Evolutionary conservation across 2,329 filamentous ascomycete genomes (phyloP).

Genomic region (Penicillium sp.): DNA sequence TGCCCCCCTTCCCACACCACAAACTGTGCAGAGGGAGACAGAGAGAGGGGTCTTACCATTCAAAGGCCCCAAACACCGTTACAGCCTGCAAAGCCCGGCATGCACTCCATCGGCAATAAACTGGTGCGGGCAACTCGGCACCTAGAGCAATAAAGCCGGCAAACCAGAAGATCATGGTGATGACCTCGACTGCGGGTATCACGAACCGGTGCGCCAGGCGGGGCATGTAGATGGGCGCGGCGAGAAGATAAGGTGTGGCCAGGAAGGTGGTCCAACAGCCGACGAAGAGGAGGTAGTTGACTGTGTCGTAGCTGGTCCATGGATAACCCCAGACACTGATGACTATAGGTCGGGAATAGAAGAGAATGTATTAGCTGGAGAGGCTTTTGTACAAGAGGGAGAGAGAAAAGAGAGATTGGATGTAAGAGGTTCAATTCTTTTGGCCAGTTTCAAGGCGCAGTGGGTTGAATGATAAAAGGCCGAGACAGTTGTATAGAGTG

Average conservation of each 20-base stretch:
- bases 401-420: not conserved
- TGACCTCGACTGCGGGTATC: conserved; percentile 60
- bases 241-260: conserved; percentile 60
- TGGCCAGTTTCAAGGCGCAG: too few relatives aligned
- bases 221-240: conserved; percentile 60
- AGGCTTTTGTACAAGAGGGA: too few relatives aligned
- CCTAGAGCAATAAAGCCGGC: conserved; percentile 74
- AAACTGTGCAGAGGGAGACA: not conserved
- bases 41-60: conserved; percentile 36
- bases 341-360: conserved; percentile 39
- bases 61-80: conserved; percentile 44
- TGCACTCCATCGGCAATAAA: conserved; percentile 47
- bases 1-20: too few relatives aligned
- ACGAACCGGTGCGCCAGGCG: conserved; percentile 58
- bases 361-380: not conserved
- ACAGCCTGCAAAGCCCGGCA: conserved; percentile 56
- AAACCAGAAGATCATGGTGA: conserved; percentile 88
- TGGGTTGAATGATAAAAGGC: too few relatives aligned
- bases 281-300: conserved; percentile 76
- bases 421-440: too few relatives aligned
- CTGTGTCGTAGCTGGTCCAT: conserved; percentile 49
- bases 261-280: conserved; percentile 69
- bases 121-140: conserved; percentile 54
- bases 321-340: conserved; percentile 45
- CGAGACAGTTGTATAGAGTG: not conserved